These are phyloP conservation scores for Solanum dulcamara DNA, from an alignment of 257 asterid species.

Conservation along the genomic window DNA sequence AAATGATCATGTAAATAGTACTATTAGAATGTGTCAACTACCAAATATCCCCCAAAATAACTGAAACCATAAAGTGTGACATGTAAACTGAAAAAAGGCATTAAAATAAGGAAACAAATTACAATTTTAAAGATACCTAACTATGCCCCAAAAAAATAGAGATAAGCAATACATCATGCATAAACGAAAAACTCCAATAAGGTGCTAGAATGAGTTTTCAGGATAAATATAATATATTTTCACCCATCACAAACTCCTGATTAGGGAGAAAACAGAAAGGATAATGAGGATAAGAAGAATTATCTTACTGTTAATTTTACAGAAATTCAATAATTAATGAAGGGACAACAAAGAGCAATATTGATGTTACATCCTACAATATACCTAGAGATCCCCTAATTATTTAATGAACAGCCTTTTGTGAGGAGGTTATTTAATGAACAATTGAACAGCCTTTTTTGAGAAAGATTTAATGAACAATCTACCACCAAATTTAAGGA, in stretches of 20 bases:
- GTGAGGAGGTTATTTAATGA: background rate
- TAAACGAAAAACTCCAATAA: background rate
- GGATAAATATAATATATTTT: background rate
- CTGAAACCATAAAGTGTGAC: background rate
- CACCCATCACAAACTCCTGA: background rate
- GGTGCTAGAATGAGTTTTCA: background rate
- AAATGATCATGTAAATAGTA: background rate
- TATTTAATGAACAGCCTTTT: background rate
- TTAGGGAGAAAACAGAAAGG: background rate
- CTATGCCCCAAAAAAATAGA: background rate
- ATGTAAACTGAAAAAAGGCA: background rate
- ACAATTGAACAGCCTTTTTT: background rate
- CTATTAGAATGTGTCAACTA: background rate
- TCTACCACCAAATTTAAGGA: background rate
- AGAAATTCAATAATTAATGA: background rate
- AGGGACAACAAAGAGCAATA: background rate
- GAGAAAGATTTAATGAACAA: background rate
- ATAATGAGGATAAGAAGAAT: background rate
- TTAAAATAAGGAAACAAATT: background rate
- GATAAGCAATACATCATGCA: background rate
- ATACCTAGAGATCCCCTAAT: background rate
- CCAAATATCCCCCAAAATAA: background rate
- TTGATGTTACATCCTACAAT: background rate
- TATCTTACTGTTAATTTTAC: background rate
- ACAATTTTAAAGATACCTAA: background rate